A percentile compares a stretch with the other conserved stretches of the same genome.
These are phyloP conservation scores for Amanita exitialis DNA, from an alignment of 768 basidiomycete species.

Conservation along the genomic window DNA sequence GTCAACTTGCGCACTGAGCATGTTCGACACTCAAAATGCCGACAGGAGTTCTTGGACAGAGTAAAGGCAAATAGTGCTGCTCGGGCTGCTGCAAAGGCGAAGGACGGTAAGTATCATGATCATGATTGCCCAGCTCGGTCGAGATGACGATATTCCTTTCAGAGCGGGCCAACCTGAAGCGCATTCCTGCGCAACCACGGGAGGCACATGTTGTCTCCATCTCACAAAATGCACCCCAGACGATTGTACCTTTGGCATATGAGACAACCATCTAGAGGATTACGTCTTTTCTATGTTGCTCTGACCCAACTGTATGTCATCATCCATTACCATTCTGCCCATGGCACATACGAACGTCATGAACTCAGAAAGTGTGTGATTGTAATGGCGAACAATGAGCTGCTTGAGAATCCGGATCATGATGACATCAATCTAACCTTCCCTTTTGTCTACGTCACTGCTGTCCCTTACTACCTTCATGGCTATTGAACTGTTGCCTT, in stretches of 20 bases:
- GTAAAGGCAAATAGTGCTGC: conserved; percentile 86
- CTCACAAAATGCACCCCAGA: conserved; percentile 76
- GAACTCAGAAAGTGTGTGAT: neutral
- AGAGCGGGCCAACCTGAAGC: conserved; percentile 82
- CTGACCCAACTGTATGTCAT: conserved; percentile 17
- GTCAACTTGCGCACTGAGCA: conserved; percentile 98
- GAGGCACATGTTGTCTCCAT: conserved; percentile 67
- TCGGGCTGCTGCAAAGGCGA: conserved; percentile 80
- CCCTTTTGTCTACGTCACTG: too few relatives aligned
- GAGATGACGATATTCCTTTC: conserved; percentile 6
- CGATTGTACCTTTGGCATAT: conserved; percentile 87
- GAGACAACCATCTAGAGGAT: conserved; percentile 86
- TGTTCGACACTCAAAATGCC: conserved; percentile 92
- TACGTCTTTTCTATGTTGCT: conserved; percentile 9
- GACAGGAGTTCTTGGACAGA: conserved; percentile 94
- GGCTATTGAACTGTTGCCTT: conserved; percentile 56
- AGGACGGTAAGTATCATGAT: conserved; percentile 63
- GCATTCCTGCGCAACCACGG: conserved; percentile 77
- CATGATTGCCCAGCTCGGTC: neutral
- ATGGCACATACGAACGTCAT: conserved; percentile 17
- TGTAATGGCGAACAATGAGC: conserved; percentile 7
- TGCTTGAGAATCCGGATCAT: neutral
- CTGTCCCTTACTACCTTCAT: too few relatives aligned
- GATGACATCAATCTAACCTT: neutral
- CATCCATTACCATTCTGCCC: conserved; percentile 16